Evolutionary conservation across 139 green algal species (phyloP).

Genomic region (Haematococcus lacustris): DNA sequence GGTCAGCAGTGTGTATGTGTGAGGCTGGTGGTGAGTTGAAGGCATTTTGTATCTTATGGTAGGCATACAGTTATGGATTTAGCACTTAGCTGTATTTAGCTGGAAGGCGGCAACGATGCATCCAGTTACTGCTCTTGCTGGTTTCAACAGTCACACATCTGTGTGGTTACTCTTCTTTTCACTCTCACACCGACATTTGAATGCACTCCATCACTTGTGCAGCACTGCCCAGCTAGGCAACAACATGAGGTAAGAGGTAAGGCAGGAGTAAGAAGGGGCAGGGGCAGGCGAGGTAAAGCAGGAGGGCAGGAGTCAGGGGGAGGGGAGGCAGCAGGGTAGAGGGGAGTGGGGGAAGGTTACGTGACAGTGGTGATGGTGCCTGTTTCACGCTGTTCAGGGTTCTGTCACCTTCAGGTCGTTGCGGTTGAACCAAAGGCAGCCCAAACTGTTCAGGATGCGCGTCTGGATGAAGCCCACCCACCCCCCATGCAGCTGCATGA

Average conservation of each 20-base stretch:
- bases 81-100: too few relatives aligned
- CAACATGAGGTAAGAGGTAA: too few relatives aligned
- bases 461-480: conserved; percentile 85
- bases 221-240: too few relatives aligned
- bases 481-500: conserved; percentile 67
- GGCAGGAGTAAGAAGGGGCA: not conserved
- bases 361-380: not conserved
- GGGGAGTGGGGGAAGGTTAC: not conserved
- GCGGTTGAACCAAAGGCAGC: conserved; percentile 97
- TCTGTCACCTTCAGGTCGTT: conserved; percentile 46
- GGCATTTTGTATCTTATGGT: too few relatives aligned
- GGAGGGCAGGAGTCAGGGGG: not conserved
- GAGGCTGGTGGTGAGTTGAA: too few relatives aligned
- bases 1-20: not conserved
- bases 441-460: conserved; percentile 71
- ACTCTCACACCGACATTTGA: too few relatives aligned
- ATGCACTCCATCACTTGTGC: too few relatives aligned
- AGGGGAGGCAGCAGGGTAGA: not conserved
- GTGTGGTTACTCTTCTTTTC: too few relatives aligned
- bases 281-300: not conserved
- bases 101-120: too few relatives aligned
- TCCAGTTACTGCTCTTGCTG: too few relatives aligned
- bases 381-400: not conserved
- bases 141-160: too few relatives aligned
- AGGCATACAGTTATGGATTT: too few relatives aligned